phyloP scores from a whole-genome alignment of 208 protist species.

The Acanthamoeba culbertsoni region DNA sequence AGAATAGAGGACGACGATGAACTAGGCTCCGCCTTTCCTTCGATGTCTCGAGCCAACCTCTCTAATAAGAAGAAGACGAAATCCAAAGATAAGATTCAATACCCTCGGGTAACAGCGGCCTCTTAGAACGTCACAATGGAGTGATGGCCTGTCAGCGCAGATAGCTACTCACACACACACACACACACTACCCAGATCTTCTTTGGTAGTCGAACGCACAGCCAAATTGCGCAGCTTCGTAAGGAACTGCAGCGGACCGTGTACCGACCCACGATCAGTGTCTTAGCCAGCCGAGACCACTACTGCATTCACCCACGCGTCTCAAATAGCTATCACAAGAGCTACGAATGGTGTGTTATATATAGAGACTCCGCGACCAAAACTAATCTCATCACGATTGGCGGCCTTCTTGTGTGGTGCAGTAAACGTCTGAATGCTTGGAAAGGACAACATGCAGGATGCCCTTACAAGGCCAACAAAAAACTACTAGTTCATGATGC shows the following conservation, averaged over 20 bases:
- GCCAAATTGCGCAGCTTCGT: slow-evolving; percentile 94
- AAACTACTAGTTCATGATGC: neutral
- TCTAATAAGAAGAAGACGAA: no score
- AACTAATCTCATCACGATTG: neutral
- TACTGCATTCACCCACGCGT: slow-evolving; percentile 92
- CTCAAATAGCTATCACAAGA: neutral
- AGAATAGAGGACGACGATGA: neutral
- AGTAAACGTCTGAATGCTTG: slow-evolving; percentile 37
- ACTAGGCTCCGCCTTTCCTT: neutral
- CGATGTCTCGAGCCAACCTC: neutral
- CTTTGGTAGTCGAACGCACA: slow-evolving; percentile 95
- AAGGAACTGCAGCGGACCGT: slow-evolving; percentile 89
- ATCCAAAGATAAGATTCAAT: no score
- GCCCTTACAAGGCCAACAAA: slow-evolving; percentile 38
- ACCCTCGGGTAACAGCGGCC: no score
- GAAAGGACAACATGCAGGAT: neutral
- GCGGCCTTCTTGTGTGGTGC: neutral
- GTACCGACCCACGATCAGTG: slow-evolving; percentile 82
- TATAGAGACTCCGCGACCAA: neutral
- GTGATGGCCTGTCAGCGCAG: no score
- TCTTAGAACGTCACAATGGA: neutral
- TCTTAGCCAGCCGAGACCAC: slow-evolving; percentile 87
- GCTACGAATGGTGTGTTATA: slow-evolving; percentile 59
- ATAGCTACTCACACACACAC: neutral
- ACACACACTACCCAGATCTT: slow-evolving; percentile 82